Conservation (phyloP, 1,284 basidiomycete genomes). For the Paramarasmius palmivorus region DNA sequence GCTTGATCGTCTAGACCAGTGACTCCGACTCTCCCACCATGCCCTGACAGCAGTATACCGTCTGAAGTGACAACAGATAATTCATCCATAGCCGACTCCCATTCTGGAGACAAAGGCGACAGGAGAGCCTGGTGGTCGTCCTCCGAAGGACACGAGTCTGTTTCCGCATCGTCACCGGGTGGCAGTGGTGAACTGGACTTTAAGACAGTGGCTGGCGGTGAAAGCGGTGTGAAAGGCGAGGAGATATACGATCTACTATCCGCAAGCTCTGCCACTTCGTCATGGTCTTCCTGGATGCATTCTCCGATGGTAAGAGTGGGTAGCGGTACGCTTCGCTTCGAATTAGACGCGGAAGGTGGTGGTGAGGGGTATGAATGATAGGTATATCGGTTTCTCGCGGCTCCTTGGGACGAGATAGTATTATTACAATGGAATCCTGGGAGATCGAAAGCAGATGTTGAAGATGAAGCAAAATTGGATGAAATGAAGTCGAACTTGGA, state of each 20-base stretch:
- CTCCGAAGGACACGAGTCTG: slow-evolving; percentile 4
- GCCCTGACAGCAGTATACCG: too few species aligned
- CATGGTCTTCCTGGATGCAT: slow-evolving; percentile 17
- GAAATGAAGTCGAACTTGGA: slow-evolving; percentile 7
- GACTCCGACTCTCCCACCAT: not conserved
- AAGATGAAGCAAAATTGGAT: slow-evolving; percentile 15
- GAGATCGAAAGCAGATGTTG: slow-evolving; percentile 16
- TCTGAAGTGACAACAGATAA: too few species aligned
- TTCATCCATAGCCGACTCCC: too few species aligned
- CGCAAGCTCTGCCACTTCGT: not conserved
- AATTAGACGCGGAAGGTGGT: slow-evolving; percentile 33
- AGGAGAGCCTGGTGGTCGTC: slow-evolving; percentile 21
- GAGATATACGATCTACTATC: slow-evolving; percentile 19
- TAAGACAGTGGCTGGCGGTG: slow-evolving; percentile 44
- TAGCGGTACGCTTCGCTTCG: slow-evolving; percentile 35
- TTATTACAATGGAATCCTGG: slow-evolving; percentile 17
- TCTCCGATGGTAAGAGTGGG: slow-evolving; percentile 19
- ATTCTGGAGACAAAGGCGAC: slow-evolving; percentile 36
- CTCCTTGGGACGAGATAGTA: slow-evolving; percentile 4
- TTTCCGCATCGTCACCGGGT: slow-evolving; percentile 19
- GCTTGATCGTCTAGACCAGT: not conserved
- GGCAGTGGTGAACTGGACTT: slow-evolving; percentile 36
- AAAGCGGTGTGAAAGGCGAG: slow-evolving; percentile 31
- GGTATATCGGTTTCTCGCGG: slow-evolving; percentile 3
- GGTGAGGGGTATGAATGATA: slow-evolving; percentile 34